Conservation (phyloP, 768 basidiomycete genomes). For the Termitomyces sp. region DNA sequence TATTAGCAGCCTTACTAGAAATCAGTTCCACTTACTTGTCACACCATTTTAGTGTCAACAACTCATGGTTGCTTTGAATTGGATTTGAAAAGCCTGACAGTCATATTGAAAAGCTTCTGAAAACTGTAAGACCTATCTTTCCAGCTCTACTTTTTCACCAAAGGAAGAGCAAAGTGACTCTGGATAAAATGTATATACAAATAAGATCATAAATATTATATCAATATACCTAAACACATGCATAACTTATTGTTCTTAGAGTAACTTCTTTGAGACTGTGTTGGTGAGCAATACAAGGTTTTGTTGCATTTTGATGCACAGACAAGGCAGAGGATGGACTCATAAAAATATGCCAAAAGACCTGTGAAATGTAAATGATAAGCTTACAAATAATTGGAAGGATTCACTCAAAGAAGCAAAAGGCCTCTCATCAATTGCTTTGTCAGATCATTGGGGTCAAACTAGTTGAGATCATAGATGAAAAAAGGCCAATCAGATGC, state of each 20-base stretch:
- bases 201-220: too few relatives aligned
- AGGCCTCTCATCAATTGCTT: neutral
- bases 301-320: neutral
- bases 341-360: neutral
- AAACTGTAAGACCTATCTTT: too few relatives aligned
- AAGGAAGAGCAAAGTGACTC: too few relatives aligned
- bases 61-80: neutral
- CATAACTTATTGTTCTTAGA: too few relatives aligned
- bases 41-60: neutral
- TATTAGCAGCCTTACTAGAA: neutral
- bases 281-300: neutral
- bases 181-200: too few relatives aligned
- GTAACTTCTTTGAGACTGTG: neutral
- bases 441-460: neutral
- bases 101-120: neutral
- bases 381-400: too few relatives aligned
- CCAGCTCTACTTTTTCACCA: too few relatives aligned
- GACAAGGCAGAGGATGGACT: neutral
- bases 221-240: too few relatives aligned
- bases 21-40: neutral
- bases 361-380: too few relatives aligned
- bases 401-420: neutral
- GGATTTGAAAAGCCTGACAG: neutral
- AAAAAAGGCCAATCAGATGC: neutral
- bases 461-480: neutral